Base-by-base conservation (phyloP, 2,329 filamentous ascomycete species). In the Talaromyces sp. region DNA sequence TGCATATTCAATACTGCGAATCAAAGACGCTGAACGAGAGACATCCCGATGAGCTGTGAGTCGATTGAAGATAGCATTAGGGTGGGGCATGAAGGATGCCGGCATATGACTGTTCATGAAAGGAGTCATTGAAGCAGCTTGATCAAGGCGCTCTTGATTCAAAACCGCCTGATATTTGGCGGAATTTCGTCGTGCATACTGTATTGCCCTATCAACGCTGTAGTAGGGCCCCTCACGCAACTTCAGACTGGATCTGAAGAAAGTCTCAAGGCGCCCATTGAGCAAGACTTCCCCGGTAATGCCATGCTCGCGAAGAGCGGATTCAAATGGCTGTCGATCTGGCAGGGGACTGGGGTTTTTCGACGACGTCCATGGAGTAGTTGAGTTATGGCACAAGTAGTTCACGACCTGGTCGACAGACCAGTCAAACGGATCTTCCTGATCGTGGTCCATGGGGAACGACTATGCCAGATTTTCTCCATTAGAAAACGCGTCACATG, bases 351-450 rank as follows among this genome's bases (percentile, higher is more conserved):
- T 63, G 6, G 68, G 66, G 10, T 67, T 62, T n/a, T 67, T 63
- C 16, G 69, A 73, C 23, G 66, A 65, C 9, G 72, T 68, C 75
- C 77, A 79, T 57, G 72, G 69, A 9, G 84, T 81, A 55, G 79
- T 78, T 3, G 79, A 70, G 1, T 78, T 69, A 27, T 82, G 79
- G 70, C 88, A 91, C 3, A 96, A 79, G 68, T 88, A 87, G 16
- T 80, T 72, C 9, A 89, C 83, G 10, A 96, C 85, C 40, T 86
- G 82, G 42, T 89, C 85, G 34, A 87, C 80, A 40, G 83, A 83
- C 92, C 92, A 96, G 59, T 82, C 70, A 73, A 87, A 89, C n/a
- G 92, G 91, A 75, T 96, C 91, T 18, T 62, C 56, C 55, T 74
- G 73, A 57, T 63, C 64, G 30, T 65, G 59, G 23, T 66, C 59